A percentile compares a stretch with the other conserved stretches of the same genome.
These are phyloP conservation scores for Didymella segeticola DNA, from an alignment of 2,329 filamentous ascomycete genomes.

Conservation along the genomic window DNA sequence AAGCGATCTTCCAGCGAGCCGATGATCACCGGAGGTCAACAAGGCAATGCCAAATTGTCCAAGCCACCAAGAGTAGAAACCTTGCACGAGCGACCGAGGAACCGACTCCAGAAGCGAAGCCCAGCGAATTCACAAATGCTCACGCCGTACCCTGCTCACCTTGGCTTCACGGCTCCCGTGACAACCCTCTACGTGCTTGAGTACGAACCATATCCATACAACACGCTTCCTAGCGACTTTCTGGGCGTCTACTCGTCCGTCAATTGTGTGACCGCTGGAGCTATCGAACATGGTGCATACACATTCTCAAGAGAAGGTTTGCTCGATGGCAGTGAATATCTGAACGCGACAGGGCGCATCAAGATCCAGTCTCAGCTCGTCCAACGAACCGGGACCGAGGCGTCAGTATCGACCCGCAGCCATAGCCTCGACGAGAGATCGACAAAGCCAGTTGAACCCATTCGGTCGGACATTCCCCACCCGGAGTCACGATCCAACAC, in stretches of 20 bases:
- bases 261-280: slow-evolving; percentile 26
- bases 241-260: slow-evolving; percentile 32
- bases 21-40: not conserved
- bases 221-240: slow-evolving; percentile 25
- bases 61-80: slow-evolving; percentile 15
- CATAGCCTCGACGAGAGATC: slow-evolving; percentile 14
- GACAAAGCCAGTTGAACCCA: slow-evolving; percentile 2
- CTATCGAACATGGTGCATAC: slow-evolving; percentile 30
- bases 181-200: slow-evolving; percentile 23
- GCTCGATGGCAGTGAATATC: slow-evolving; percentile 30
- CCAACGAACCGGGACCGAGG: slow-evolving; percentile 22
- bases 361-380: slow-evolving; percentile 26
- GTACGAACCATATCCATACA: slow-evolving; percentile 33
- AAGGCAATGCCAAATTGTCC: slow-evolving; percentile 12
- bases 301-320: slow-evolving; percentile 33
- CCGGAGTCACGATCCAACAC: slow-evolving; percentile 18
- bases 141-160: not conserved
- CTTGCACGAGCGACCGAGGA: slow-evolving; percentile 6
- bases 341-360: slow-evolving; percentile 31
- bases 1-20: slow-evolving; percentile 1
- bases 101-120: slow-evolving; percentile 14
- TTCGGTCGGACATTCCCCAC: slow-evolving; percentile 34
- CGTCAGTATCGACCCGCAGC: slow-evolving; percentile 1
- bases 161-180: not conserved
- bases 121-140: not conserved